phyloP scores from a whole-genome alignment of 495 filamentous ascomycete species.

The Parachaetomium inaequale region DNA sequence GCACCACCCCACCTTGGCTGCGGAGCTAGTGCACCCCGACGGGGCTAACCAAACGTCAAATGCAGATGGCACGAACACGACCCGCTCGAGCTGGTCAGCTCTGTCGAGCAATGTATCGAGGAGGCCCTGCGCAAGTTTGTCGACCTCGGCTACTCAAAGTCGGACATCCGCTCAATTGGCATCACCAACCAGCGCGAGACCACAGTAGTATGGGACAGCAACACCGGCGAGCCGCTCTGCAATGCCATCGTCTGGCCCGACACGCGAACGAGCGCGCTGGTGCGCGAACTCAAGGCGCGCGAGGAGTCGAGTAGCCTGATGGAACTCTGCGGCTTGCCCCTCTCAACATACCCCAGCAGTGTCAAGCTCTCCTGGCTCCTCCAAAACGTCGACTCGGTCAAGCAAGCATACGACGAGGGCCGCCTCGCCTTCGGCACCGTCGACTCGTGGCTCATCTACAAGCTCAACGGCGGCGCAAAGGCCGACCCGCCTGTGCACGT shows the following conservation, averaged over 20 bases:
- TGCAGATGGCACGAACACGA: slow-evolving; percentile 95
- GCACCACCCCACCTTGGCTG: slow-evolving; percentile 6
- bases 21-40: slow-evolving; percentile 7
- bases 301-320: slow-evolving; percentile 64
- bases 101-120: slow-evolving; percentile 82
- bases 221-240: slow-evolving; percentile 79
- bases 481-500: slow-evolving; percentile 59
- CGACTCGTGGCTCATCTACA: slow-evolving; percentile 88
- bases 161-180: slow-evolving; percentile 78
- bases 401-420: slow-evolving; percentile 72
- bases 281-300: slow-evolving; percentile 71
- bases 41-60: slow-evolving; percentile 9
- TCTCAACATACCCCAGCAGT: slow-evolving; percentile 92
- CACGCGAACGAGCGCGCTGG: slow-evolving; percentile 74
- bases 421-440: slow-evolving; percentile 89
- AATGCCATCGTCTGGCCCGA: slow-evolving; percentile 95
- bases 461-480: slow-evolving; percentile 77
- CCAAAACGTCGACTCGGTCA: slow-evolving; percentile 65
- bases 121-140: slow-evolving; percentile 71
- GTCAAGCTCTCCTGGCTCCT: slow-evolving; percentile 87
- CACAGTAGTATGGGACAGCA: slow-evolving; percentile 82
- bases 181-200: slow-evolving; percentile 97
- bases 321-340: slow-evolving; percentile 77
- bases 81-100: slow-evolving; percentile 70
- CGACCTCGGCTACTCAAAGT: slow-evolving; percentile 63